Conservation (phyloP, 2,329 filamentous ascomycete genomes). For the Trichocomaceae sp. region DNA sequence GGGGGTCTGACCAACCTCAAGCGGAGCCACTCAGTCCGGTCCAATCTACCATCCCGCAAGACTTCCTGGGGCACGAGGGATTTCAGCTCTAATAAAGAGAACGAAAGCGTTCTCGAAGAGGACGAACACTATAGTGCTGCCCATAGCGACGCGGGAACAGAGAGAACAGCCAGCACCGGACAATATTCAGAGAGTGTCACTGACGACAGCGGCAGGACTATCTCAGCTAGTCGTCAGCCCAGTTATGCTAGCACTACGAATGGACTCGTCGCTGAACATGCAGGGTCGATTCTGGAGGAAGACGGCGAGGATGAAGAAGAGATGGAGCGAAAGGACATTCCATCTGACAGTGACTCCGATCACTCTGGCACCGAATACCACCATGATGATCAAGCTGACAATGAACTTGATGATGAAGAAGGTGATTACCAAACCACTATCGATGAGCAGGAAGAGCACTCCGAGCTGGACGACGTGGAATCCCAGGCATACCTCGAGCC, state of each 20-base stretch:
- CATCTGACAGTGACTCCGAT: slow-evolving; percentile 13
- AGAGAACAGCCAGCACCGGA: slow-evolving; percentile 39
- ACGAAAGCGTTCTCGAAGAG: slow-evolving; percentile 56
- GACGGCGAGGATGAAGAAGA: slow-evolving; percentile 24
- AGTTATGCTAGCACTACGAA: slow-evolving; percentile 38
- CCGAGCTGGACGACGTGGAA: slow-evolving; percentile 1
- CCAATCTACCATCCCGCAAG: slow-evolving; percentile 56
- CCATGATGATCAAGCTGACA: slow-evolving; percentile 1
- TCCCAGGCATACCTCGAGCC: slow-evolving; percentile 10
- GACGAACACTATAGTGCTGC: slow-evolving; percentile 43
- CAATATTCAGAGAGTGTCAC: slow-evolving; percentile 39
- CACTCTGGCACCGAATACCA: slow-evolving; percentile 14
- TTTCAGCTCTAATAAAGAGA: slow-evolving; percentile 52
- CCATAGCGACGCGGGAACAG: slow-evolving; percentile 47
- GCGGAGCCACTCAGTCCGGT: slow-evolving; percentile 71
- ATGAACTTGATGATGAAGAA: slow-evolving; percentile 13
- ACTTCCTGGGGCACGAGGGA: slow-evolving; percentile 57
- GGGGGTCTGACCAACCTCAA: slow-evolving; percentile 55
- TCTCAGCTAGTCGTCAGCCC: slow-evolving; percentile 33
- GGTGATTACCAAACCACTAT: slow-evolving; percentile 14
- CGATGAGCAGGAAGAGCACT: slow-evolving; percentile 9
- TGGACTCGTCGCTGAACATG: slow-evolving; percentile 26
- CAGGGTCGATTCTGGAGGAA: slow-evolving; percentile 18
- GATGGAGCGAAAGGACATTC: slow-evolving; percentile 19
- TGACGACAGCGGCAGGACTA: slow-evolving; percentile 25